Evolutionary conservation across 257 asterid genomes (phyloP).

Genomic region (Asclepias syriaca): DNA sequence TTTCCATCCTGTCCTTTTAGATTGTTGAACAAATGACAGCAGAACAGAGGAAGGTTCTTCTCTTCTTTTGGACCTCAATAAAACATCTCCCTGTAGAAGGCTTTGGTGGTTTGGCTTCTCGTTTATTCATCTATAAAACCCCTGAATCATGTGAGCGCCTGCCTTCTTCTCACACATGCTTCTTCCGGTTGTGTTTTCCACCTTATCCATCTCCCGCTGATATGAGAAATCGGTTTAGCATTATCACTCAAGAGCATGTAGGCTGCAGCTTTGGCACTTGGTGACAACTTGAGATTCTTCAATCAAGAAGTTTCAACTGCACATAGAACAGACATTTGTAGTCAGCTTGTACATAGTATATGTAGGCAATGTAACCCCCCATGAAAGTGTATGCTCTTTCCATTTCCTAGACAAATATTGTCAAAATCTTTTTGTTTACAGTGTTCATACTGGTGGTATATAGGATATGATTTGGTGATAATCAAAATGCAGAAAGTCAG

Average conservation of each 20-base stretch:
- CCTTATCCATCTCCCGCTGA: slow-evolving; percentile 46
- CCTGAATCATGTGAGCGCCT: slow-evolving; percentile 55
- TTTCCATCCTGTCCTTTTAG: slow-evolving; percentile 29
- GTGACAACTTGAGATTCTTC: slow-evolving; percentile 33
- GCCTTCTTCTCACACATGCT: slow-evolving; percentile 96
- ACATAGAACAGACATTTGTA: slow-evolving; percentile 31
- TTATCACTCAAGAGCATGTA: slow-evolving; percentile 84
- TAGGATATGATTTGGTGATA: neutral
- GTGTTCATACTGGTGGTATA: slow-evolving; percentile 13
- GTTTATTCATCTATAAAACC: slow-evolving; percentile 57
- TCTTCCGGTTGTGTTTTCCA: slow-evolving; percentile 79
- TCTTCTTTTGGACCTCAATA: slow-evolving; percentile 95
- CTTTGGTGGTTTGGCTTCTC: slow-evolving; percentile 78
- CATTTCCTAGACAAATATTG: neutral
- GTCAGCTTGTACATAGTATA: slow-evolving; percentile 31
- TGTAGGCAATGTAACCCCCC: slow-evolving; percentile 14
- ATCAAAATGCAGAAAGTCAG: slow-evolving; percentile 4
- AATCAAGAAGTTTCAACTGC: slow-evolving; percentile 31
- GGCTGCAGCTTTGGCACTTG: slow-evolving; percentile 94
- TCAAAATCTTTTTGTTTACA: neutral
- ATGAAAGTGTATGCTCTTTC: slow-evolving; percentile 9
- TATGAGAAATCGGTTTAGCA: slow-evolving; percentile 52
- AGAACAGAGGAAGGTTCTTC: slow-evolving; percentile 78
- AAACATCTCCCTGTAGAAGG: slow-evolving; percentile 86
- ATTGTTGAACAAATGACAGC: slow-evolving; percentile 61